Conservation (phyloP, 768 basidiomycete species). For the Scleroderma bovista region DNA sequence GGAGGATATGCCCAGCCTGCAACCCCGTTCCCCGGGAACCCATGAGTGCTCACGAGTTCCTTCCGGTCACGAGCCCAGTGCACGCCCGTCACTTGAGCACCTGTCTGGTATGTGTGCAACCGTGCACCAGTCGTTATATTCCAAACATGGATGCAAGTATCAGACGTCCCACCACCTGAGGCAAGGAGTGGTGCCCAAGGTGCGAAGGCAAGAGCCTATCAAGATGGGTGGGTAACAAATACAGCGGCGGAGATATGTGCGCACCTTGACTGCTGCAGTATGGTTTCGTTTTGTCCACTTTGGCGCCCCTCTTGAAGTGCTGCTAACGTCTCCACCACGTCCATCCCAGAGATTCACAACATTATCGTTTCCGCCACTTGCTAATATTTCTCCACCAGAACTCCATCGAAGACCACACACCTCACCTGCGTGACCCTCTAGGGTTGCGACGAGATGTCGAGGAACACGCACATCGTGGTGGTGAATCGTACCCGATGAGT, state of each 20-base stretch:
- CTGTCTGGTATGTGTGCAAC: constrained; percentile 78
- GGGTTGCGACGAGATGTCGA: constrained; percentile 83
- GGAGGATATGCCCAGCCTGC: constrained; percentile 81
- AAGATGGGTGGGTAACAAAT: not conserved
- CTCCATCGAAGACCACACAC: constrained; percentile 93
- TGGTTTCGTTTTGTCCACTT: constrained; percentile 93
- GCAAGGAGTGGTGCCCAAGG: constrained; percentile 93
- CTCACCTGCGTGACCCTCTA: constrained; percentile 87
- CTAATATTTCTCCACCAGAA: constrained; percentile 80
- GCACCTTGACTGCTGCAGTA: constrained; percentile 77
- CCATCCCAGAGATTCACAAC: constrained; percentile 98
- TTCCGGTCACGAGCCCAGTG: constrained; percentile 85
- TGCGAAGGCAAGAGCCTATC: constrained; percentile 93
- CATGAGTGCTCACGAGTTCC: constrained; percentile 89
- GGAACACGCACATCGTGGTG: constrained; percentile 92
- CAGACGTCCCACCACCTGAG: constrained; percentile 91
- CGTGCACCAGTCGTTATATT: constrained; percentile 90
- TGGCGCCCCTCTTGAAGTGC: constrained; percentile 48
- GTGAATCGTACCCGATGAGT: constrained; percentile 92
- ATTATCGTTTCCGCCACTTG: constrained; percentile 96
- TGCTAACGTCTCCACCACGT: constrained; percentile 51
- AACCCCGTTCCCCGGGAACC: constrained; percentile 84
- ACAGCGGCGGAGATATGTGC: not conserved
- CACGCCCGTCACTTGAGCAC: constrained; percentile 88
- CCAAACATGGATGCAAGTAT: constrained; percentile 88